Conservation (phyloP, 2,329 filamentous ascomycete genomes). For the Nakataea oryzae region DNA sequence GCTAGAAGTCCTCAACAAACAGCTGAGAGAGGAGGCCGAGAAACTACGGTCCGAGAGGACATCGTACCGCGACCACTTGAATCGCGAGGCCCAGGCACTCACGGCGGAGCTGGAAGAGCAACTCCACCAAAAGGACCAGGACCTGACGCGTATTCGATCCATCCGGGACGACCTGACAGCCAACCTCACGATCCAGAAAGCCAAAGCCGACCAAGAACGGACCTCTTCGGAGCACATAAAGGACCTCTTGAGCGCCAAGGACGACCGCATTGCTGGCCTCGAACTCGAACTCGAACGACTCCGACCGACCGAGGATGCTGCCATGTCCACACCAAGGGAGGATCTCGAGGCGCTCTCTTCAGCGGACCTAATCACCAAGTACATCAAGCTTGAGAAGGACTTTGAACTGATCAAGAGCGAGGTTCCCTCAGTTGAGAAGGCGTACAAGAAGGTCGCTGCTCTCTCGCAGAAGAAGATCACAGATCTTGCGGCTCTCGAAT, state of each 20-base stretch:
- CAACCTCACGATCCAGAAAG: conserved; percentile 70
- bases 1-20: conserved; percentile 77
- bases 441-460: conserved; percentile 81
- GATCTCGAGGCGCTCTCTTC: conserved; percentile 48
- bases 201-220: conserved; percentile 66
- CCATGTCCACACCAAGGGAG: conserved; percentile 31
- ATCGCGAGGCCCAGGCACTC: conserved; percentile 65
- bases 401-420: conserved; percentile 80
- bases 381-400: conserved; percentile 66
- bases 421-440: conserved; percentile 77
- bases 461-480: conserved; percentile 79
- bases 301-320: conserved; percentile 33
- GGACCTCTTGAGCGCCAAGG: conserved; percentile 69
- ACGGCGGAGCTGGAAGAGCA: conserved; percentile 74
- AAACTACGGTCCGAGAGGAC: conserved; percentile 79
- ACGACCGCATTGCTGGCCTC: conserved; percentile 69
- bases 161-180: conserved; percentile 77
- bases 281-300: conserved; percentile 76
- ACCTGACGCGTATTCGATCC: conserved; percentile 76
- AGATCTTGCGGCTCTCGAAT: conserved; percentile 66
- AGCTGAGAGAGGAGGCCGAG: conserved; percentile 74
- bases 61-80: conserved; percentile 68
- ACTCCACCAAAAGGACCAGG: conserved; percentile 68
- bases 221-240: conserved; percentile 62
- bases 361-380: conserved; percentile 65